These are phyloP conservation scores for Populus hybrid DNA, from an alignment of 441 rosid genomes.

Conservation along the genomic window DNA sequence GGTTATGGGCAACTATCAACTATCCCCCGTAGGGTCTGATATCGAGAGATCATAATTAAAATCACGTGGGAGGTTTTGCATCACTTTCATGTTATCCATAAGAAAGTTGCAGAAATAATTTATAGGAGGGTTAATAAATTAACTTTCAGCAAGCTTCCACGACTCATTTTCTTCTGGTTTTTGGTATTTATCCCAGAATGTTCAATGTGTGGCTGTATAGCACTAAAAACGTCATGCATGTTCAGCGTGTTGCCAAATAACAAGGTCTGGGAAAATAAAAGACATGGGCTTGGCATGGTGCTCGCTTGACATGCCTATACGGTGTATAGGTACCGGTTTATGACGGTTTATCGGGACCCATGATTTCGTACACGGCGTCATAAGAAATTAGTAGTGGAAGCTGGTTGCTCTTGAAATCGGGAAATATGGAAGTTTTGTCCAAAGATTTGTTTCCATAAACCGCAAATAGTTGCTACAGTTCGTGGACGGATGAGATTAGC, in stretches of 20 bases:
- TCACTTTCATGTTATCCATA: conserved; percentile 1
- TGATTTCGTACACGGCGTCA: not conserved
- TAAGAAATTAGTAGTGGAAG: not conserved
- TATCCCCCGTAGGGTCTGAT: not conserved
- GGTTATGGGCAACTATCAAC: not conserved
- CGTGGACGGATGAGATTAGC: not conserved
- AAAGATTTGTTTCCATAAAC: not conserved
- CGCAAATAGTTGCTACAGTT: not conserved
- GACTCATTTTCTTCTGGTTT: not conserved
- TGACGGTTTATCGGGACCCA: not conserved
- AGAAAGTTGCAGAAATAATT: not conserved
- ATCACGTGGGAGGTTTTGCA: conserved; percentile 16
- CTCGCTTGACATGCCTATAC: not conserved
- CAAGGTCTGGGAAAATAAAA: not conserved
- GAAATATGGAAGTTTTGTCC: not conserved
- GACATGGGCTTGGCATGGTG: not conserved
- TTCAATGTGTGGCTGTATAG: not conserved
- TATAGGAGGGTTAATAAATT: not conserved
- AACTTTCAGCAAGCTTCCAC: not conserved
- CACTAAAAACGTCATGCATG: not conserved
- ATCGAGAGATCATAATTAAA: not conserved
- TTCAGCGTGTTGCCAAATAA: not conserved
- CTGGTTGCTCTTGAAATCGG: not conserved
- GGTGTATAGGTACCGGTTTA: not conserved
- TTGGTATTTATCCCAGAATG: not conserved